Conservation (phyloP, 2,329 filamentous ascomycete species). For the Venturia aucupariae region DNA sequence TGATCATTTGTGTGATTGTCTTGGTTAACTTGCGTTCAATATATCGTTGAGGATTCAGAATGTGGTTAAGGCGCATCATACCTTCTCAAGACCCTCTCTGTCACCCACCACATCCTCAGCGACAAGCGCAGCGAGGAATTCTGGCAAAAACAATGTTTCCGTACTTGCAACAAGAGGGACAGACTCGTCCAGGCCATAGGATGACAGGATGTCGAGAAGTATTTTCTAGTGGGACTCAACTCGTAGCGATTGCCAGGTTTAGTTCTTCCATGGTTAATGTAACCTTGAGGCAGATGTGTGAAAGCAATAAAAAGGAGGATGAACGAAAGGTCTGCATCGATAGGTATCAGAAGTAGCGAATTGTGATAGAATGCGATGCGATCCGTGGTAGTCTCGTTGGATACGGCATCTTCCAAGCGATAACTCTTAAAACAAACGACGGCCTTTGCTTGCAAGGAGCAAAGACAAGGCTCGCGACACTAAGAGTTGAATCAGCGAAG, state of each 20-base stretch:
- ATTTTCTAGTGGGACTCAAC: neutral
- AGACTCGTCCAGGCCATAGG: neutral
- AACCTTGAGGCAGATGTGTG: neutral
- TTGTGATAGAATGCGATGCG: no score
- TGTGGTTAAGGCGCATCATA: neutral
- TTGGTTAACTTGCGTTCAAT: neutral
- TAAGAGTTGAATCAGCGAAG: no score
- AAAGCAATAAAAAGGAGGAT: neutral
- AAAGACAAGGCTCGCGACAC: no score
- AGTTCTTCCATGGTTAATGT: neutral
- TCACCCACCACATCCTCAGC: neutral
- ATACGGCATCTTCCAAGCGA: no score
- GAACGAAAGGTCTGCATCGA: no score
- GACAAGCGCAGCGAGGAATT: neutral
- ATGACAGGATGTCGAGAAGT: neutral
- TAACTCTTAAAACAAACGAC: no score
- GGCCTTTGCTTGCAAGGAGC: no score
- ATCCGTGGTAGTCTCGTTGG: no score
- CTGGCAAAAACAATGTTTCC: neutral
- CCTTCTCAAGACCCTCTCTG: neutral
- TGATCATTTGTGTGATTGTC: neutral
- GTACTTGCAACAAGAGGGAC: neutral
- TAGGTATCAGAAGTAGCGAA: no score
- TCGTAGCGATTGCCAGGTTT: neutral
- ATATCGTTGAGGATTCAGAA: neutral